Evolutionary conservation across 2,329 filamentous ascomycete genomes (phyloP), one percentile per base, ranked within the genome.

Genomic region (Paramyrothecium roridum): DNA sequence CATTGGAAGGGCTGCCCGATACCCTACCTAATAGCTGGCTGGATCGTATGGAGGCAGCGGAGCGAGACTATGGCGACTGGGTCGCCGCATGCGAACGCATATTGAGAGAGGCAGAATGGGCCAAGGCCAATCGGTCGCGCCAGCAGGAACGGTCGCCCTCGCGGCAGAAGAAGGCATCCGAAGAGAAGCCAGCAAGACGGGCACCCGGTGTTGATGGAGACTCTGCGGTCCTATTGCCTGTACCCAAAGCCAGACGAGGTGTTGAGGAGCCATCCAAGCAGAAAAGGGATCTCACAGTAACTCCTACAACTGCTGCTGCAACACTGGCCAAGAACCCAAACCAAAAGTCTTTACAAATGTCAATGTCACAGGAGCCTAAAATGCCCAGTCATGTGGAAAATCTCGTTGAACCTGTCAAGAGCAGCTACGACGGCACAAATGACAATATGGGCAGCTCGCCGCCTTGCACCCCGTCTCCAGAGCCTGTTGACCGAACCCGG

Each of bases 1-100:
- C 84, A 33, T 79, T 98, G 2, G 95, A 98, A 70, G 93, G 91
- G 2, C 80, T 86, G 54, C 80, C 88, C 47, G 95, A 99, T 65
- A 91, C 89, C 0, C 76, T 99, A 11, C 95, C 95, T 0, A 89
- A 96, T 45, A 70, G 77, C 26, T 99, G 93, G 95, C 84, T 98
- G 54, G 91, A 96, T 63, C 82, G 87, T 4, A 88, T 98, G 74
- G 95, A 98, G 69, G 73, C 75, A 0, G 77, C 96, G 4, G 95
- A 99, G 70, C 77, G 81, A 12, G 83, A 87, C 30, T 96, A 93
- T 70, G 84, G 86, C 8, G 82, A 86, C 22, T 99, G 95, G 95
- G 85, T 87, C 47, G 86, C 88, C 50, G 81, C 87, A 50, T 92
- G 90, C 33, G 91, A 96, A 66, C 81, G 81, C 57, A 87, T 83